Evolutionary conservation across 805 yeast species (phyloP).

Genomic region (Candida verbasci): DNA sequence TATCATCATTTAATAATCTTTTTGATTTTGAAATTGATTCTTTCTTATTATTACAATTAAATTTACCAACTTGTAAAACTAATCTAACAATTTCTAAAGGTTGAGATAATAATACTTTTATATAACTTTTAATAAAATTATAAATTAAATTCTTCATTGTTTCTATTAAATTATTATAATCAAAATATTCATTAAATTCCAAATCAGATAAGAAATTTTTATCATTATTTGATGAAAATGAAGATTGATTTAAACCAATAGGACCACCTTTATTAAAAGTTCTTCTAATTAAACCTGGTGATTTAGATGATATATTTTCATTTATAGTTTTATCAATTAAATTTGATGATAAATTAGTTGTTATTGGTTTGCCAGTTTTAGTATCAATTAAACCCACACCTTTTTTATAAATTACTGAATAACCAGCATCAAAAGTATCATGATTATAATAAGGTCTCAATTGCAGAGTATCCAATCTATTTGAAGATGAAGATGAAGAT

Average conservation of each 20-base stretch:
- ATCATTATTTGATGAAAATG: constrained; percentile 11
- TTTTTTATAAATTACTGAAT: constrained; percentile 55
- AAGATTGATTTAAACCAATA: constrained; percentile 5
- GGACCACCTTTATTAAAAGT: constrained; percentile 8
- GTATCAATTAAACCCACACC: constrained; percentile 58
- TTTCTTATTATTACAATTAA: constrained; percentile 27
- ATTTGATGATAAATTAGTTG: constrained; percentile 21
- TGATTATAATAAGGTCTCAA: constrained; percentile 70
- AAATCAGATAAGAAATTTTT: constrained; percentile 51
- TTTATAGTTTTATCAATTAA: constrained; percentile 12
- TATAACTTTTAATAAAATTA: constrained; percentile 65
- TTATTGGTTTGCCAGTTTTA: constrained; percentile 31
- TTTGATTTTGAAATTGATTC: constrained; percentile 6
- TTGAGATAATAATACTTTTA: constrained; percentile 67
- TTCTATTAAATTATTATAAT: constrained; percentile 52
- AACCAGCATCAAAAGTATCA: constrained; percentile 62
- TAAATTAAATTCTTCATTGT: constrained; percentile 51
- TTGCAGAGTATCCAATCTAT: constrained; percentile 8
- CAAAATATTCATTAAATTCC: constrained; percentile 65
- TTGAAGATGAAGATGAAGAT: constrained; percentile 1
- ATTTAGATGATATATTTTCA: constrained; percentile 6
- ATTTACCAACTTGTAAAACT: constrained; percentile 75
- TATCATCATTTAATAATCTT: constrained; percentile 14
- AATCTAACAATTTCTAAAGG: constrained; percentile 84
- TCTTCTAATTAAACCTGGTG: constrained; percentile 8